phyloP scores from a whole-genome alignment of 139 green algal species.

The Volvox reticuliferus region DNA sequence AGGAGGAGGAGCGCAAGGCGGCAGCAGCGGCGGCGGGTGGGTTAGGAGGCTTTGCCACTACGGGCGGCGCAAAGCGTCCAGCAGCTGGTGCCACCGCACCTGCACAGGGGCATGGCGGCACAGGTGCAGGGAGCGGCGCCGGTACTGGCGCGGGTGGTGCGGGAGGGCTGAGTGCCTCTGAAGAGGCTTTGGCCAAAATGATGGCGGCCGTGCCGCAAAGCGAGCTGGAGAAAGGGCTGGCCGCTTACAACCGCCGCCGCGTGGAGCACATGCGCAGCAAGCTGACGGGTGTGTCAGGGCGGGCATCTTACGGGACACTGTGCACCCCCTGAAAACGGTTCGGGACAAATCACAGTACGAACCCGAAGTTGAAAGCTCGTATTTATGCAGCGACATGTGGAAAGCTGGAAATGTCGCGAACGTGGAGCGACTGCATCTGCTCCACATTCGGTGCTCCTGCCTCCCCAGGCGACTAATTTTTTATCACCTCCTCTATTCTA shows the following conservation, averaged over 20 bases:
- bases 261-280: conserved; percentile 51
- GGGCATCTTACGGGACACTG: too few relatives aligned
- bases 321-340: too few relatives aligned
- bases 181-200: conserved; percentile 59
- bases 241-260: conserved; percentile 42
- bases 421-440: too few relatives aligned
- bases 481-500: too few relatives aligned
- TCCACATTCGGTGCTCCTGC: too few relatives aligned
- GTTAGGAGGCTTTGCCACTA: conserved; percentile 54
- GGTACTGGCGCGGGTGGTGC: neutral
- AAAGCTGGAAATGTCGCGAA: too few relatives aligned
- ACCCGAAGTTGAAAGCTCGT: too few relatives aligned
- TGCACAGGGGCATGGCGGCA: neutral
- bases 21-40: conserved; percentile 33
- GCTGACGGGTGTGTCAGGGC: conserved; percentile 33
- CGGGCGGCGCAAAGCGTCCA: conserved; percentile 10
- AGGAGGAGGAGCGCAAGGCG: conserved; percentile 58
- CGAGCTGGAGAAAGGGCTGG: conserved; percentile 56
- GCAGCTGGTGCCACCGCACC: neutral
- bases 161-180: conserved; percentile 14
- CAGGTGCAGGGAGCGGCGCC: neutral
- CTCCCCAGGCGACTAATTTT: too few relatives aligned
- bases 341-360: too few relatives aligned
- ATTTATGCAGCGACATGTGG: too few relatives aligned
- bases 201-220: conserved; percentile 54